Evolutionary conservation across 2,329 filamentous ascomycete genomes (phyloP).

Genomic region (Fusarium mundagurra): DNA sequence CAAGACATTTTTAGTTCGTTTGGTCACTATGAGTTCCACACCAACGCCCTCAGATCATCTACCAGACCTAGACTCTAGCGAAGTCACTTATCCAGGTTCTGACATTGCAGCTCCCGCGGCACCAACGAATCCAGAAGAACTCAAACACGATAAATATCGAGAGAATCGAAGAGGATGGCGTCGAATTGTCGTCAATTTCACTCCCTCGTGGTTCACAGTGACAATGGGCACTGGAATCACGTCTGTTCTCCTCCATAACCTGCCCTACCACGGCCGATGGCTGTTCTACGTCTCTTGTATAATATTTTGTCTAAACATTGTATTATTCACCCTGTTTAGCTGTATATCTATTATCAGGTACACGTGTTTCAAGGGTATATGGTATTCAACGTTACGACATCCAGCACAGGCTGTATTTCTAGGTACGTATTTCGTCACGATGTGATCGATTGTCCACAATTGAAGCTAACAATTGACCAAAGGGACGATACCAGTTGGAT

Average conservation of each 20-base stretch:
- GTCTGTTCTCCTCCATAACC: constrained; percentile 64
- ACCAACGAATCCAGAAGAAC: not conserved
- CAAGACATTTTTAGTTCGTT: not conserved
- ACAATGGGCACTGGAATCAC: constrained; percentile 74
- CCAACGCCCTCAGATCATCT: not conserved
- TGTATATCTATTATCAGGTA: constrained; percentile 65
- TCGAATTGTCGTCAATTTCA: constrained; percentile 19
- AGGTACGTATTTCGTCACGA: not conserved
- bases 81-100: constrained; percentile 8
- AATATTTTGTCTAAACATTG: constrained; percentile 66
- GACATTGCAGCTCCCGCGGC: not conserved
- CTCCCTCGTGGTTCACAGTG: constrained; percentile 50
- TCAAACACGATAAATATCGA: not conserved
- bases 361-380: constrained; percentile 68
- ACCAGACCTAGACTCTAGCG: constrained; percentile 9
- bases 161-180: constrained; percentile 23
- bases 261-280: constrained; percentile 65
- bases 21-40: not conserved
- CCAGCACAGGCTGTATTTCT: constrained; percentile 61
- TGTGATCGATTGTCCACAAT: not conserved
- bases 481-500: constrained; percentile 70
- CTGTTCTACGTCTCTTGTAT: constrained; percentile 65
- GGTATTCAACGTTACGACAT: constrained; percentile 68
- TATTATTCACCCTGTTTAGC: constrained; percentile 62
- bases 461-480: constrained; percentile 42